Evolutionary conservation across 2,329 filamentous ascomycete genomes (phyloP).

Genomic region (Aplosporella prunicola): DNA sequence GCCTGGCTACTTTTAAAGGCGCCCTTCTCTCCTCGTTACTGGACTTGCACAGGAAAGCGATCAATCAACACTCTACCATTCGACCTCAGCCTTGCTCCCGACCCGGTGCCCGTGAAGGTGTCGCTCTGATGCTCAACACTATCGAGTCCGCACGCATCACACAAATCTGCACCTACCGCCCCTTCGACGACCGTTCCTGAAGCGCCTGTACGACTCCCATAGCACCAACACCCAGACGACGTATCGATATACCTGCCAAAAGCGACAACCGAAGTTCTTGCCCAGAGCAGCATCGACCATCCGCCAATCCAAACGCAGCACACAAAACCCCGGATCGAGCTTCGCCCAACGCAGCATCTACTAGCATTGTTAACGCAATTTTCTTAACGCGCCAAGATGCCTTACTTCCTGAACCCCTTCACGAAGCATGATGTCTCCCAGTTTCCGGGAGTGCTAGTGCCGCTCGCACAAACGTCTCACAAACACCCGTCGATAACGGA

Average conservation of each 20-base stretch:
- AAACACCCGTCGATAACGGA: slow-evolving; percentile 23
- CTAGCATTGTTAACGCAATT: too few relatives aligned
- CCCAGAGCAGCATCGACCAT: slow-evolving; percentile 1
- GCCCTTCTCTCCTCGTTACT: too few relatives aligned
- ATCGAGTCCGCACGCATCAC: background rate
- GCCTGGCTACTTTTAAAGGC: too few relatives aligned
- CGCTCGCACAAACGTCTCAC: slow-evolving; percentile 37
- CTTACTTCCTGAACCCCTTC: slow-evolving; percentile 40
- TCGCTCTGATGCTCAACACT: slow-evolving; percentile 4
- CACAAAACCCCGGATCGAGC: background rate
- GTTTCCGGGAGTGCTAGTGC: slow-evolving; percentile 42
- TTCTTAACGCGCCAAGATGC: slow-evolving; percentile 20
- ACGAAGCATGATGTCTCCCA: slow-evolving; percentile 41
- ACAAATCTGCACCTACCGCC: slow-evolving; percentile 1
- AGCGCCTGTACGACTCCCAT: background rate
- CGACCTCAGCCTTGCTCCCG: too few relatives aligned
- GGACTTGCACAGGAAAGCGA: too few relatives aligned
- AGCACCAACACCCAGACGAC: background rate
- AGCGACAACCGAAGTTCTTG: slow-evolving; percentile 1
- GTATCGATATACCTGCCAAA: background rate
- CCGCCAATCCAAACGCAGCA: background rate
- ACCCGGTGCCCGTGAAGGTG: slow-evolving; percentile 7
- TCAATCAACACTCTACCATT: background rate
- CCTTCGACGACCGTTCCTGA: background rate
- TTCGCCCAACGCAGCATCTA: slow-evolving; percentile 1